phyloP scores from a whole-genome alignment of 345 rosid genomes.

The Melaleuca alternifolia region DNA sequence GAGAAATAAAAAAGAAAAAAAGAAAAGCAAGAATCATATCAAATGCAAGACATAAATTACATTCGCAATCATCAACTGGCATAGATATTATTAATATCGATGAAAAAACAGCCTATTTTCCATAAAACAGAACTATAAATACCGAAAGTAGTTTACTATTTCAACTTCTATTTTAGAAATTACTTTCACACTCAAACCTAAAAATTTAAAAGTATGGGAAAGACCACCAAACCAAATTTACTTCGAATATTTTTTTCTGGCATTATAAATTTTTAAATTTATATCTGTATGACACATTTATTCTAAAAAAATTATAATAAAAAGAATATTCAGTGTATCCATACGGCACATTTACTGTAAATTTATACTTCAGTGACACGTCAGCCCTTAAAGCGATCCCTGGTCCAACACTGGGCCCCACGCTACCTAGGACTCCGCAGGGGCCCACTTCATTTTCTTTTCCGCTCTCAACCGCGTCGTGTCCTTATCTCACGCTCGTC shows the following conservation, averaged over 20 bases:
- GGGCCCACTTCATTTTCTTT: not conserved
- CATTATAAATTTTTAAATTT: no score
- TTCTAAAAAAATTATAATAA: no score
- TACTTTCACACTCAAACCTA: not conserved
- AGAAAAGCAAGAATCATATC: not conserved
- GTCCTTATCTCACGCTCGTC: not conserved
- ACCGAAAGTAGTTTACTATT: not conserved
- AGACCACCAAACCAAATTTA: no score
- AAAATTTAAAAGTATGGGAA: no score
- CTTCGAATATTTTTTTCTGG: no score
- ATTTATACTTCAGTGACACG: no score
- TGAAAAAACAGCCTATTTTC: no score
- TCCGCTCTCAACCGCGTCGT: not conserved
- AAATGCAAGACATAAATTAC: not conserved
- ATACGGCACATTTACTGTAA: no score
- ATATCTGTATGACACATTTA: no score
- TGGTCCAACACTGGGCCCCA: not conserved
- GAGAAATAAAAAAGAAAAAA: not conserved
- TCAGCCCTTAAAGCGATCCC: not conserved
- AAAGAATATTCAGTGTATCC: no score
- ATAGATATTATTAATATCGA: not conserved
- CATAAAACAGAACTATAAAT: no score
- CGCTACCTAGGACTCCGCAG: not conserved
- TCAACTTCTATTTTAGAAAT: not conserved
- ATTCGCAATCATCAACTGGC: not conserved